Conservation (phyloP, 257 asterid genomes). For the Lithospermum erythrorhizon region DNA sequence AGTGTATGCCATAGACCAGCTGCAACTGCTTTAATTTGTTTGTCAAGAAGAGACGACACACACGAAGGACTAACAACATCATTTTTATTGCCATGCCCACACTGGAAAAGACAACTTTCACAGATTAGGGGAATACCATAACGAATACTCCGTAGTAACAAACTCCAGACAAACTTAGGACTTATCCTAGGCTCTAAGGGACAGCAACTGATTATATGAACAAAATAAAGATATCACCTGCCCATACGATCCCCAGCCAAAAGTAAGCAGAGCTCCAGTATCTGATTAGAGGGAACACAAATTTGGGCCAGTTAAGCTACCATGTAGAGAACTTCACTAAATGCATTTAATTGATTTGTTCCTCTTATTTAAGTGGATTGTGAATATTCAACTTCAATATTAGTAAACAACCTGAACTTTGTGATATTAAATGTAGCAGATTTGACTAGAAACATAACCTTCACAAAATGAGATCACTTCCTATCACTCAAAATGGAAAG, state of each 20-base stretch:
- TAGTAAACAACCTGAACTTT: background rate
- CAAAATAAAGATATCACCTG: conserved; percentile 28
- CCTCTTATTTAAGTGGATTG: background rate
- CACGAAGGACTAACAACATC: conserved; percentile 54
- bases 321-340: background rate
- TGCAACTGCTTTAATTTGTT: conserved; percentile 40
- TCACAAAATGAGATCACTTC: background rate
- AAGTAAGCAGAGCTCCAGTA: conserved; percentile 58
- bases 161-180: background rate
- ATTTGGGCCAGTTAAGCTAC: conserved; percentile 3
- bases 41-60: conserved; percentile 42
- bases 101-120: conserved; percentile 30
- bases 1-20: conserved; percentile 79
- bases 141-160: background rate
- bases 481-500: background rate
- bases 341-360: background rate
- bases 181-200: background rate
- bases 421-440: background rate
- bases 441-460: background rate
- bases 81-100: conserved; percentile 60
- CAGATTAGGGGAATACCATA: background rate
- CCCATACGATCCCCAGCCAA: conserved; percentile 78
- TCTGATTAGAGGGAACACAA: conserved; percentile 25
- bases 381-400: background rate
- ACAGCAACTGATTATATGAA: background rate